These are phyloP conservation scores for Dalbergia oliveri DNA, from an alignment of 306 rosid species.

Conservation along the genomic window DNA sequence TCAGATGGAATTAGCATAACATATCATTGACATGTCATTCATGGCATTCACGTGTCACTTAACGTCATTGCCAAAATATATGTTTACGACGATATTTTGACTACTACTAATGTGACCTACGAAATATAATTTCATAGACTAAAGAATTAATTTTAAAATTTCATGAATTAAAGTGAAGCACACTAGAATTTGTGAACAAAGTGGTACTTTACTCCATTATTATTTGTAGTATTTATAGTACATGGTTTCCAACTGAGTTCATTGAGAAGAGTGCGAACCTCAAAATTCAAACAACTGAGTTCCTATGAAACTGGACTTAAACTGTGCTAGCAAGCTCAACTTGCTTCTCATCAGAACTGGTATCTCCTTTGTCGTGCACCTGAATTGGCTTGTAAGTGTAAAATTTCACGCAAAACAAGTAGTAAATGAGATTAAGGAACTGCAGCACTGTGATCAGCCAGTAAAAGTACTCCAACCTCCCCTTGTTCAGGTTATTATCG, in stretches of 20 bases:
- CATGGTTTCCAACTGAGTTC: neutral
- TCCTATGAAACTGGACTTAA: constrained; percentile 24
- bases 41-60: no score
- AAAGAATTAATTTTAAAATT: no score
- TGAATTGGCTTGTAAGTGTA: constrained; percentile 80
- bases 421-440: constrained; percentile 67
- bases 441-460: constrained; percentile 83
- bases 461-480: constrained; percentile 83
- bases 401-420: constrained; percentile 65
- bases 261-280: neutral
- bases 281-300: constrained; percentile 8
- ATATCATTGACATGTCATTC: no score
- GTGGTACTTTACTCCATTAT: no score
- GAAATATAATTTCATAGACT: no score
- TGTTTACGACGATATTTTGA: no score
- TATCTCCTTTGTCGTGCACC: constrained; percentile 52
- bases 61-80: no score
- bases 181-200: no score
- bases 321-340: constrained; percentile 61
- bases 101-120: no score
- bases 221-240: no score
- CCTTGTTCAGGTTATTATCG: constrained; percentile 70
- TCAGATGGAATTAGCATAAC: no score
- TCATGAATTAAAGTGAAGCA: no score
- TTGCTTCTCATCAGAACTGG: constrained; percentile 49